Base-by-base conservation (phyloP, 2,329 filamentous ascomycete species). In the Aspergillus glaucus region DNA sequence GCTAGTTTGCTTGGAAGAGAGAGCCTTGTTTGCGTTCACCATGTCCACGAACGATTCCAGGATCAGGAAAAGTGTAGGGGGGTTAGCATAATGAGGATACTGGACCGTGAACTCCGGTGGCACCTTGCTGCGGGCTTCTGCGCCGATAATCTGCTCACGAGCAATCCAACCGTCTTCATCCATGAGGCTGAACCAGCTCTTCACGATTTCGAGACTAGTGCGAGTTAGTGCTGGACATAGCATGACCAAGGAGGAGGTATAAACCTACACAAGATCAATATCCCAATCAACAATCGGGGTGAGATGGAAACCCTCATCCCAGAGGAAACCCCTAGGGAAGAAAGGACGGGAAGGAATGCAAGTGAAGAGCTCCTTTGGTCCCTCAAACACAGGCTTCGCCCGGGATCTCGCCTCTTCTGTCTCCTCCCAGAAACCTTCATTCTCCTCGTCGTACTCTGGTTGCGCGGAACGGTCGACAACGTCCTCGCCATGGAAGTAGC, bases 101-200 rank as follows among this genome's bases (percentile, higher is more conserved):
- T 97, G 93, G 12, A 90, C 81, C 61, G 95, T 91, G 67, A 98
- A 98, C 69, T 97, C 91, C 4, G 78, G 69, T 0, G 93, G 93
- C 2, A 98, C 93, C 71, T 96, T 97, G 78, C 87, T 95, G 54
- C 92, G 84, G 43, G 93, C 93, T 72, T 98, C 93, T 2, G 80
- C 71, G 1, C 93, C 93, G 2, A 98, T 80, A 51, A 98, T 97
- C 71, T 96, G 91, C 73, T 98, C 93, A 45, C 93, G 86, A 3
- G 85, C 88, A 64, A 98, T 97, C 93, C 93, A 98, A 47, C 93
- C 93, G 66, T 97, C 90, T 14, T 93, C 87, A 57, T 98, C 93
- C 81, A 97, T 95, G 15, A 95, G 80, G 55, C 85, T 89, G 73
- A 94, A 94, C 93, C 93, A 98, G 70, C 88, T 95, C 72, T 86